Conservation (phyloP, 345 rosid species). For the Limnanthes douglasii region DNA sequence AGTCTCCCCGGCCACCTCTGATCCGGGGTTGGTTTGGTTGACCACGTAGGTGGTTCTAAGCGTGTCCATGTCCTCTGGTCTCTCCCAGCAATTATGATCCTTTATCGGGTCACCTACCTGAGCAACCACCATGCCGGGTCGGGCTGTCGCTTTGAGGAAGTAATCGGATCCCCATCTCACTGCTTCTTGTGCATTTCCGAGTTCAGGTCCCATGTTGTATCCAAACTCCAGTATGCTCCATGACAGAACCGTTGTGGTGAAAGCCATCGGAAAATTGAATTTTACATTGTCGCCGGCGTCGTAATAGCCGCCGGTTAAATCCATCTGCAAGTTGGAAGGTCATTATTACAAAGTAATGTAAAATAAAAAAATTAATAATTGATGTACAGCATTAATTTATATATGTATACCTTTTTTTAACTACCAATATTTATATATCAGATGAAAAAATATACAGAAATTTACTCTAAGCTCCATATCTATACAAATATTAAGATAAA, state of each 20-base stretch:
- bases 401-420: no score
- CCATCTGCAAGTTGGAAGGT: slow-evolving; percentile 45
- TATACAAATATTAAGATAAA: no score
- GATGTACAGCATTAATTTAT: no score
- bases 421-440: no score
- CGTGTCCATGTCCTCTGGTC: slow-evolving; percentile 98
- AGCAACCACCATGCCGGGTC: slow-evolving; percentile 30
- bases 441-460: no score
- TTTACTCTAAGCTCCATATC: no score
- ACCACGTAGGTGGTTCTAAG: slow-evolving; percentile 49
- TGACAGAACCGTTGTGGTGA: slow-evolving; percentile 58
- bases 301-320: slow-evolving; percentile 82
- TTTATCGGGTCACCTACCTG: slow-evolving; percentile 24
- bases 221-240: slow-evolving; percentile 69
- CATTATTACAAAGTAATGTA: no score
- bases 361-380: no score
- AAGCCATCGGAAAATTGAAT: slow-evolving; percentile 89
- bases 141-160: slow-evolving; percentile 61
- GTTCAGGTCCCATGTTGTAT: slow-evolving; percentile 26
- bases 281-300: slow-evolving; percentile 93
- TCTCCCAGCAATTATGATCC: slow-evolving; percentile 60
- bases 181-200: slow-evolving; percentile 27
- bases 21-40: slow-evolving; percentile 42
- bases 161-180: slow-evolving; percentile 75
- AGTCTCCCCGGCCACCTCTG: slow-evolving; percentile 72